phyloP scores from a whole-genome alignment of 2,329 filamentous ascomycete species.

The Penicillium sp. region DNA sequence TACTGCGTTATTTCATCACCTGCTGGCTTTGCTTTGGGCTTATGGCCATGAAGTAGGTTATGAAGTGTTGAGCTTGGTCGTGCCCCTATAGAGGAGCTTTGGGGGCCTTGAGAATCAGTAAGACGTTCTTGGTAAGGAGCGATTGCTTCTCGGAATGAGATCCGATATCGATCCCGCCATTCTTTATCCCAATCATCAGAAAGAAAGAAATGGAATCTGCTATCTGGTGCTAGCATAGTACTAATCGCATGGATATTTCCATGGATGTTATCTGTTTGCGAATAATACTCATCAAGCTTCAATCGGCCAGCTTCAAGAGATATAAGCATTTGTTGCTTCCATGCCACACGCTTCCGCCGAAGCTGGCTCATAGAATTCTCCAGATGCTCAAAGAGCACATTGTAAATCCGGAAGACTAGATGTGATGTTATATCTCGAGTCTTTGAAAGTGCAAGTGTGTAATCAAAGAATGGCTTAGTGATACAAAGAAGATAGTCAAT shows the following conservation, averaged over 20 bases:
- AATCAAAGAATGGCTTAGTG: constrained; percentile 19
- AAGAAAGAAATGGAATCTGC: constrained; percentile 18
- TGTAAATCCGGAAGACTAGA: constrained; percentile 19
- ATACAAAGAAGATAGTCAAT: constrained; percentile 18
- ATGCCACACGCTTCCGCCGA: constrained; percentile 8
- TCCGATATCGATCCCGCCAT: not conserved
- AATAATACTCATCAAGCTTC: constrained; percentile 18
- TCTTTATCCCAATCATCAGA: constrained; percentile 6
- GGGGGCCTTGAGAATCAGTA: not conserved
- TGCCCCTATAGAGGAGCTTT: too few relatives aligned
- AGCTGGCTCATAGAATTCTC: constrained; percentile 8
- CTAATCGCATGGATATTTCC: constrained; percentile 14
- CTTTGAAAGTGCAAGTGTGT: constrained; percentile 11
- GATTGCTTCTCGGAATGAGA: not conserved
- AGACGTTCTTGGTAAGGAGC: not conserved
- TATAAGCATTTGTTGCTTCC: constrained; percentile 13
- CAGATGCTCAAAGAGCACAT: constrained; percentile 17
- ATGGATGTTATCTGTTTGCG: constrained; percentile 4
- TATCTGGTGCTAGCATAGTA: constrained; percentile 11
- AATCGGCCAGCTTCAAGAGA: not conserved
- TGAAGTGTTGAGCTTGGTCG: too few relatives aligned
- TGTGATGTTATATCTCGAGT: constrained; percentile 15
- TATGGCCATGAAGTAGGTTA: not conserved
- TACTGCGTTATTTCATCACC: not conserved
- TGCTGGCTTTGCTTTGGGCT: fast-evolving